Percentiles rank a stretch among this genome's conserved stretches.
These are phyloP conservation scores for Exsudoporus floridanus DNA, from an alignment of 1,284 basidiomycete species.

Conservation along the genomic window DNA sequence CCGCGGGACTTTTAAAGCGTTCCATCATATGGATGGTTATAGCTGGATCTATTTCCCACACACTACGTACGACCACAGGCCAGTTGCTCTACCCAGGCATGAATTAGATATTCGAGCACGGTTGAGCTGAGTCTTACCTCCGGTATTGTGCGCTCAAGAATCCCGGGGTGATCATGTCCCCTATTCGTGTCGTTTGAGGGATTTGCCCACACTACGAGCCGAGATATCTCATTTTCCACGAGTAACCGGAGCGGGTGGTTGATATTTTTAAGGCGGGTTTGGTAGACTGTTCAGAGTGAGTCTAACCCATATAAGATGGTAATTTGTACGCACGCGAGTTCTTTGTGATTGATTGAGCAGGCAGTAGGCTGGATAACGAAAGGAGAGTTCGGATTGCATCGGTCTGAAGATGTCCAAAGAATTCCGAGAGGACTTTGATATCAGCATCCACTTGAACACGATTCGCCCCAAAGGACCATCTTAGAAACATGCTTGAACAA, in stretches of 20 bases:
- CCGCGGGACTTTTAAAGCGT: slow-evolving; percentile 71
- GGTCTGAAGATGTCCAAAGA: slow-evolving; percentile 71
- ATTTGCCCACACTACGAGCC: slow-evolving; percentile 90
- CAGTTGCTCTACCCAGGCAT: slow-evolving; percentile 58
- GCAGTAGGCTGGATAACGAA: slow-evolving; percentile 70
- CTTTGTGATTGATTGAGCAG: slow-evolving; percentile 47
- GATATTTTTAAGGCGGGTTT: slow-evolving; percentile 56
- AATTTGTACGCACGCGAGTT: slow-evolving; percentile 43
- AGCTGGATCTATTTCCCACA: slow-evolving; percentile 84
- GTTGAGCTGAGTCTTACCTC: slow-evolving; percentile 48
- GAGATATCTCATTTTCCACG: slow-evolving; percentile 87
- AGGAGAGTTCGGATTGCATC: slow-evolving; percentile 70
- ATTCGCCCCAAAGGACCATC: slow-evolving; percentile 94
- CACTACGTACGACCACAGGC: slow-evolving; percentile 64
- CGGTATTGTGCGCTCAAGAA: slow-evolving; percentile 57
- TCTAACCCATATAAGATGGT: background rate
- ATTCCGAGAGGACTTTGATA: slow-evolving; percentile 84
- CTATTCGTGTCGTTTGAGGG: slow-evolving; percentile 76
- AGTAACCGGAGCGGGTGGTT: slow-evolving; percentile 78
- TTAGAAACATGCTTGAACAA: slow-evolving; percentile 33
- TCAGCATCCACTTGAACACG: slow-evolving; percentile 88
- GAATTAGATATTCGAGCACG: slow-evolving; percentile 4
- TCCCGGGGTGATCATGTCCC: slow-evolving; percentile 57
- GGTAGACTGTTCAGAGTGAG: slow-evolving; percentile 49
- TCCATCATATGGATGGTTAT: slow-evolving; percentile 84